Evolutionary conservation across 176 grass and related monocot species (phyloP).

Genomic region (Aechmea fasciata): DNA sequence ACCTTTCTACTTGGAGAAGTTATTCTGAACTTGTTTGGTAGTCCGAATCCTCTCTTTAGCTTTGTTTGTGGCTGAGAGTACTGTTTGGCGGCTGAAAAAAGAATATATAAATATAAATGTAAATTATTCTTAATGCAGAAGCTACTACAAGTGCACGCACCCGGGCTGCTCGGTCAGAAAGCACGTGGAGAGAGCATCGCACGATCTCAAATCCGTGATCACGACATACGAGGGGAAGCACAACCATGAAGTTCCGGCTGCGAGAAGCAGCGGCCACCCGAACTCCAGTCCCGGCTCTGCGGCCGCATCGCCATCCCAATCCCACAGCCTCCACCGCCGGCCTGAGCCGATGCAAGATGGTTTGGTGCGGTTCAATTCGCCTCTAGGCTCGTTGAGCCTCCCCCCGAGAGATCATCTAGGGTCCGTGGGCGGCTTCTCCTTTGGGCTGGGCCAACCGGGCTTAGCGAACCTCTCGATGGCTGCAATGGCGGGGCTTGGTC

Average conservation of each 20-base stretch:
- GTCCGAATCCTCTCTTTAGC: not conserved
- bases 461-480: conserved; percentile 28
- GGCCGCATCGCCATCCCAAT: conserved; percentile 13
- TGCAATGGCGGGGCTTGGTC: conserved; percentile 18
- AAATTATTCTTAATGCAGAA: conserved; percentile 39
- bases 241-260: conserved; percentile 93
- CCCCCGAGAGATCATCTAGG: conserved; percentile 30
- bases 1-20: not conserved
- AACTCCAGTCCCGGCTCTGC: not conserved
- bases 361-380: conserved; percentile 6
- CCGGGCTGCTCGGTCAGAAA: conserved; percentile 80
- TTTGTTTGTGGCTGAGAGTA: no score
- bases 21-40: not conserved
- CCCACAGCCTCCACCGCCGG: conserved; percentile 14
- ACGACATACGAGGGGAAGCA: conserved; percentile 93
- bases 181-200: conserved; percentile 89
- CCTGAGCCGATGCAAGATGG: conserved; percentile 15
- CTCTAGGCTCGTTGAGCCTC: conserved; percentile 27
- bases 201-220: conserved; percentile 98
- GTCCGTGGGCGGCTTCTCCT: conserved; percentile 34
- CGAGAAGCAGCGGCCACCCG: conserved; percentile 62
- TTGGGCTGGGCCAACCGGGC: conserved; percentile 34
- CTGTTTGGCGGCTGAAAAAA: no score
- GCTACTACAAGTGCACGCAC: conserved; percentile 98
- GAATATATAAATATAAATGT: not conserved